These are phyloP conservation scores for Coccomyxa subellipsoidea DNA, from an alignment of 163 green algal genomes.

Conservation along the genomic window DNA sequence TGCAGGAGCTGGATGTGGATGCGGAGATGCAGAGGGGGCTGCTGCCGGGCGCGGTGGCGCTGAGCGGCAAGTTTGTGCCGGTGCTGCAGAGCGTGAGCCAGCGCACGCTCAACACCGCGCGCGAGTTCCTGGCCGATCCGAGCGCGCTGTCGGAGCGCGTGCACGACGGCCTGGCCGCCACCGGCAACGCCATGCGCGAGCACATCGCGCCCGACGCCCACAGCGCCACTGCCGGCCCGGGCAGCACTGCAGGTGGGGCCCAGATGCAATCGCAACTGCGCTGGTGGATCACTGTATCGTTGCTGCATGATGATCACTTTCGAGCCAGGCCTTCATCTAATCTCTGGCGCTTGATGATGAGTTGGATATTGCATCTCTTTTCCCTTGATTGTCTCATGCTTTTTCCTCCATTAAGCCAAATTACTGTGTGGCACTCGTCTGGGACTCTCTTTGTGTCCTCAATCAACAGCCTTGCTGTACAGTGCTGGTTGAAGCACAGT, in stretches of 20 bases:
- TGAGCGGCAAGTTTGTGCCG: conserved; percentile 69
- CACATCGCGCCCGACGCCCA: conserved; percentile 9
- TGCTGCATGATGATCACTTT: too few relatives aligned
- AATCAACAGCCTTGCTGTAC: too few relatives aligned
- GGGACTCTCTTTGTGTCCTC: too few relatives aligned
- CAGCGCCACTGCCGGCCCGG: not conserved
- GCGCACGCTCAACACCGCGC: conserved; percentile 20
- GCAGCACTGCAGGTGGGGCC: not conserved
- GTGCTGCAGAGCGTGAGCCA: conserved; percentile 35
- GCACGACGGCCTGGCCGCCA: conserved; percentile 8
- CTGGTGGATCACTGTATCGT: too few relatives aligned
- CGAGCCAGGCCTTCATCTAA: too few relatives aligned
- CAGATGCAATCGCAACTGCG: too few relatives aligned
- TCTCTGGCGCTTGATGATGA: too few relatives aligned
- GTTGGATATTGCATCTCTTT: too few relatives aligned
- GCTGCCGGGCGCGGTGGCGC: conserved; percentile 59
- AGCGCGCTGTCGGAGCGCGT: not conserved
- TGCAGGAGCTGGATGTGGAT: conserved; percentile 83
- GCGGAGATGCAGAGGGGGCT: conserved; percentile 74
- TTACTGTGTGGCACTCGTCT: too few relatives aligned
- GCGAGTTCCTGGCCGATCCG: conserved; percentile 3
- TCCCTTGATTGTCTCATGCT: too few relatives aligned
- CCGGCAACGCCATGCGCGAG: not conserved
- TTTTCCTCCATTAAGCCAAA: too few relatives aligned
- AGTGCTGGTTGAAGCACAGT: too few relatives aligned